Base-by-base conservation (phyloP, 495 filamentous ascomycete genomes). In the Penicillium macrosclerotiorum region DNA sequence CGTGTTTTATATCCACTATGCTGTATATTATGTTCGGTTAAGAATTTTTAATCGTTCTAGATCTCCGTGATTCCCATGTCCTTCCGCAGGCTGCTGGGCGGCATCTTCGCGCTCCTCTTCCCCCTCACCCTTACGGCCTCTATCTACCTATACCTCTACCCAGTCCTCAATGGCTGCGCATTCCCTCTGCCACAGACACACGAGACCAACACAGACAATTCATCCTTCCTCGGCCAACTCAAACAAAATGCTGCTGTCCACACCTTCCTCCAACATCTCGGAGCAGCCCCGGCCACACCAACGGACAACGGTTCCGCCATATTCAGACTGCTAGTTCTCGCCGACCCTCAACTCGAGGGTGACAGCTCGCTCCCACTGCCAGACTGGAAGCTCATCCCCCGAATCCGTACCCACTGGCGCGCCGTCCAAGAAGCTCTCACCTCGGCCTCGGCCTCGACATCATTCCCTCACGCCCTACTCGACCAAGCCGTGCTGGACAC, bases 331-430 rank as follows among this genome's bases (percentile, higher is more conserved):
- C 85, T 98, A 18, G 82, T 89, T 9, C 82, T 98, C 33, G 93
- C 85, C 45, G 93, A 98, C 69, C 93, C 93, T 1, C 93, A 98
- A 60, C 78, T 98, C 19, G 93, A 98, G 65, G 93, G 93, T 54
- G 90, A 96, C 62, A 88, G 87, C 11, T 88, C 86, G 3, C 82
- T 96, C 23, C 79, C 79, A 11, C 75, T 78, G 39, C 69, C 78
- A 5, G 72, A 81, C 30, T 73, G 81, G 48, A 75, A 79, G 42
- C 64, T 76, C 20, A 75, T 86, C 24, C 82, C 83, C 1, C 78
- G 85, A 49, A 54, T 81, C 17, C 59, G 60, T 18, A 72, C 64
- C 49, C 74, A 84, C 43, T 75, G 78, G 70, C 58, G 60, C 22
- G 71, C 55, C 24, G 23, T 72, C 34, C 59, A 62, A 37, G 42